Conservation (phyloP, 2,329 filamentous ascomycete genomes). For the Diaporthe citri region DNA sequence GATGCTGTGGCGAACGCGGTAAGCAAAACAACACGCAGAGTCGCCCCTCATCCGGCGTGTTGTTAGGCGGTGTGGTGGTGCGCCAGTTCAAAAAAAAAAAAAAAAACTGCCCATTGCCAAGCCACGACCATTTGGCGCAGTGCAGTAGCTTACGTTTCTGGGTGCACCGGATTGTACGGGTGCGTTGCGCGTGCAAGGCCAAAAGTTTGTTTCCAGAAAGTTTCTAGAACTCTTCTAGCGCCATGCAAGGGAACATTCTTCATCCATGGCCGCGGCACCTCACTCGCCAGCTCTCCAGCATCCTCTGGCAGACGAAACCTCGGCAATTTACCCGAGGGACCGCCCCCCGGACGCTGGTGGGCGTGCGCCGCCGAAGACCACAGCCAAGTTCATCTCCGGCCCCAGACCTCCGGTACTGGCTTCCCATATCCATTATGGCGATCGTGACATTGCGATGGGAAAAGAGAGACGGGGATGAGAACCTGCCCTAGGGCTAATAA, state of each 20-base stretch:
- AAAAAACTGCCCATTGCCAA: constrained; percentile 10
- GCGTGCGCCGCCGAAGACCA: background rate
- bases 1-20: constrained; percentile 10
- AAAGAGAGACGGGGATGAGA: background rate
- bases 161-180: no score
- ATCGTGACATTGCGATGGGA: constrained; percentile 12
- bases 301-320: background rate
- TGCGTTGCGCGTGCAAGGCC: background rate
- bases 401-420: background rate
- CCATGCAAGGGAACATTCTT: constrained; percentile 10
- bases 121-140: background rate
- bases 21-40: background rate
- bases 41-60: background rate
- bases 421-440: background rate
- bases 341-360: background rate
- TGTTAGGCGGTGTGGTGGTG: constrained; percentile 12
- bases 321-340: constrained; percentile 13
- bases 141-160: background rate
- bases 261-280: constrained; percentile 1
- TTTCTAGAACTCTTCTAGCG: constrained; percentile 27
- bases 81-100: no score
- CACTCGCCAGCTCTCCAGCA: constrained; percentile 4
- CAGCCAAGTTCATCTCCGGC: constrained; percentile 11
- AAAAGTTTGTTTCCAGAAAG: constrained; percentile 18
- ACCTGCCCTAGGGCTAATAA: background rate